Conservation (phyloP, 1,284 basidiomycete genomes). For the Porodaedalea pini region DNA sequence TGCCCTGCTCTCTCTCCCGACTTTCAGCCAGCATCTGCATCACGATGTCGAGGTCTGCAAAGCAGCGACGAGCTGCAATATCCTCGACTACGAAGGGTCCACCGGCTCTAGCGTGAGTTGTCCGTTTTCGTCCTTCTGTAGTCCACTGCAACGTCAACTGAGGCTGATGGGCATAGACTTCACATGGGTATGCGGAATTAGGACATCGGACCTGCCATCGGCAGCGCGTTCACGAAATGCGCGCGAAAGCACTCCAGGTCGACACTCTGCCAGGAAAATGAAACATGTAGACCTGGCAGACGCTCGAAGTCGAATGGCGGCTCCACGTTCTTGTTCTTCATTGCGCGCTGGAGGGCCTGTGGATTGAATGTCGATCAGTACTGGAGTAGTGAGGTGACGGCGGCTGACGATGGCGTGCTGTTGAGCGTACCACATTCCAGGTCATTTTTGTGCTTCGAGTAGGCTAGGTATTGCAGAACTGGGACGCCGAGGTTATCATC, state of each 20-base stretch:
- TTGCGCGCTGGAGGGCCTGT: slow-evolving; percentile 32
- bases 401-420: slow-evolving; percentile 29
- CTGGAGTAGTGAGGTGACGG: slow-evolving; percentile 25
- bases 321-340: slow-evolving; percentile 34
- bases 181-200: not conserved
- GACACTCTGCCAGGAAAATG: slow-evolving; percentile 25
- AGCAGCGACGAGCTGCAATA: slow-evolving; percentile 32
- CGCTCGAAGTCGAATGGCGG: slow-evolving; percentile 32
- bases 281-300: slow-evolving; percentile 26
- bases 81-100: slow-evolving; percentile 31
- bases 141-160: not conserved
- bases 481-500: slow-evolving; percentile 32
- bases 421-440: slow-evolving; percentile 32
- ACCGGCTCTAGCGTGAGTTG: slow-evolving; percentile 28
- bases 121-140: not conserved
- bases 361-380: slow-evolving; percentile 34
- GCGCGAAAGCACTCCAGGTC: slow-evolving; percentile 22
- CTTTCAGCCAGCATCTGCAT: slow-evolving; percentile 31
- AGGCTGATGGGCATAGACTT: not conserved
- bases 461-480: slow-evolving; percentile 25
- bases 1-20: slow-evolving; percentile 23
- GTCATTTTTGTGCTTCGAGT: slow-evolving; percentile 11
- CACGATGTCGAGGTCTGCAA: slow-evolving; percentile 27
- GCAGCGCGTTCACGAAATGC: slow-evolving; percentile 31
- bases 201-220: slow-evolving; percentile 36